Conservation (phyloP, 306 rosid genomes). For the Vicia villosa region DNA sequence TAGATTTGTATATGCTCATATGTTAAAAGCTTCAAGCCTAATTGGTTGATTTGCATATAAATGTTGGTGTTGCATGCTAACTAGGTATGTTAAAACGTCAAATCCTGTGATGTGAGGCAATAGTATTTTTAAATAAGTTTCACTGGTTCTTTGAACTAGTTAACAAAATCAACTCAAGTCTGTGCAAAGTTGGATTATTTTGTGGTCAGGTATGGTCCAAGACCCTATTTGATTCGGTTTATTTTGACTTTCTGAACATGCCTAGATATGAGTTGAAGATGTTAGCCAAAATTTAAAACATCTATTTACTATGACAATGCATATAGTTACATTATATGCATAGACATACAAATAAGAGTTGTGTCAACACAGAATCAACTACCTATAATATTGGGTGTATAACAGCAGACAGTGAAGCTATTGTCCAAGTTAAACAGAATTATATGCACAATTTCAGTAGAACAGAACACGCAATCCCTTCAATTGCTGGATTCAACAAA, state of each 20-base stretch:
- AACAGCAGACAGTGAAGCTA: neutral
- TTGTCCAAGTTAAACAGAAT: neutral
- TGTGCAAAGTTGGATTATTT: neutral
- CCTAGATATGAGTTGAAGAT: neutral
- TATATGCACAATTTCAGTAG: slow-evolving; percentile 10
- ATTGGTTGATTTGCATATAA: neutral
- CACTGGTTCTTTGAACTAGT: neutral
- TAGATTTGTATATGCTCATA: too few species aligned
- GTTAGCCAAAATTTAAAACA: neutral
- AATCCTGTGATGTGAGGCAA: neutral
- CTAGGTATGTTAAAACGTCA: neutral
- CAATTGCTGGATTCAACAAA: neutral
- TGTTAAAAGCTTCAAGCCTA: neutral
- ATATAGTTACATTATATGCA: neutral
- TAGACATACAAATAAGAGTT: neutral
- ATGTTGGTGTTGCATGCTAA: neutral
- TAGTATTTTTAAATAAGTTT: neutral
- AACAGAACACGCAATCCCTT: neutral
- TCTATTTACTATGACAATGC: slow-evolving; percentile 1
- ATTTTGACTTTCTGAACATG: neutral
- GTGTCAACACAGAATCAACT: neutral
- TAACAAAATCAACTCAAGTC: neutral
- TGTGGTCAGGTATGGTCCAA: neutral
- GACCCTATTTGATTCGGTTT: neutral
- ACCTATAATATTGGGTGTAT: neutral